Percentiles rank a stretch among this genome's conserved stretches.
phyloP scores from a whole-genome alignment of 495 filamentous ascomycete genomes.

The Penicillium flavigenum region DNA sequence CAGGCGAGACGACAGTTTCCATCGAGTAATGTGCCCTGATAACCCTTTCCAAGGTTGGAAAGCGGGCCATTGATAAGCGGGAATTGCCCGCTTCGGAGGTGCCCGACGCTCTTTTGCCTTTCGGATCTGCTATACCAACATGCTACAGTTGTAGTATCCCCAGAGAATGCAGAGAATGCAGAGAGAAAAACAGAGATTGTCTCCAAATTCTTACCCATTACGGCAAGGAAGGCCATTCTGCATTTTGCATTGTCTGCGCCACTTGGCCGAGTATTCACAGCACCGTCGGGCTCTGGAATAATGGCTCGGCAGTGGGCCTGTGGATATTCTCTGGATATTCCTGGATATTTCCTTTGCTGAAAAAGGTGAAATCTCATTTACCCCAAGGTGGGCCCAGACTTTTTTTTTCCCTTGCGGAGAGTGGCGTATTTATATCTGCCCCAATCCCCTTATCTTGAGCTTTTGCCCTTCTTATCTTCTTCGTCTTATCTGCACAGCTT shows the following conservation, averaged over 20 bases:
- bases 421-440: constrained; percentile 29
- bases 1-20: background rate
- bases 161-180: background rate
- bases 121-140: background rate
- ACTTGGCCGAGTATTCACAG: background rate
- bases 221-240: background rate
- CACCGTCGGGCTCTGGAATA: background rate
- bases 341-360: background rate
- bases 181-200: background rate
- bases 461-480: constrained; percentile 21
- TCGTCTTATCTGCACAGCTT: constrained; percentile 1
- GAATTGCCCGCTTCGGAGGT: constrained; percentile 1
- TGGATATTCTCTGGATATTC: background rate
- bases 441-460: constrained; percentile 6
- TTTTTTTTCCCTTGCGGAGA: background rate
- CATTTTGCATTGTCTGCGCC: background rate
- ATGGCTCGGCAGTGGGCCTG: constrained; percentile 4
- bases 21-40: constrained; percentile 1
- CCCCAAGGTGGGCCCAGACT: constrained; percentile 3
- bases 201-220: background rate
- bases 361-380: background rate
- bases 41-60: background rate
- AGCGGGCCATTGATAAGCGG: constrained; percentile 5
- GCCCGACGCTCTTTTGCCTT: background rate
- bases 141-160: background rate